Evolutionary conservation across 2,329 filamentous ascomycete species (phyloP).

Genomic region (Hypoxylon sp.): DNA sequence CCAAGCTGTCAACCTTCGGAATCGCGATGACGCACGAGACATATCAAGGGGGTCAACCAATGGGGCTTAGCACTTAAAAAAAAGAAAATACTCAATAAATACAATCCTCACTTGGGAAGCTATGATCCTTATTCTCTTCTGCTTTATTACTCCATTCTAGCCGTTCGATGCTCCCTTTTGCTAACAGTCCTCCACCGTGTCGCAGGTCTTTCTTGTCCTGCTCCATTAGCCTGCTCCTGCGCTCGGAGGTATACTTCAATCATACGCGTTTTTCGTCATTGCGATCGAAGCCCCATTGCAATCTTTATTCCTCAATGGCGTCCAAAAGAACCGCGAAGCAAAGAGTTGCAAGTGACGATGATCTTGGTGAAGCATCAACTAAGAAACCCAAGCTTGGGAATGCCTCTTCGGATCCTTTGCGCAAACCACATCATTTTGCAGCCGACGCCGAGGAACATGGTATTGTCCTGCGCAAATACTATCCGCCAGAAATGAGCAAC

Average conservation of each 20-base stretch:
- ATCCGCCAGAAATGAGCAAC: constrained; percentile 89
- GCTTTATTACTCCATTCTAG: not conserved
- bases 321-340: constrained; percentile 50
- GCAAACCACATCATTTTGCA: constrained; percentile 63
- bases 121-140: not conserved
- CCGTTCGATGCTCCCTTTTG: not conserved
- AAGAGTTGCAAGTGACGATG: constrained; percentile 43
- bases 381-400: constrained; percentile 52
- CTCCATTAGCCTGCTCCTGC: not conserved
- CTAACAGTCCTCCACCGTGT: not conserved
- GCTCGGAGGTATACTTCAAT: not conserved
- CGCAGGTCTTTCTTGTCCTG: not conserved
- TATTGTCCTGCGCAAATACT: constrained; percentile 81
- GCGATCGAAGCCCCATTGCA: not conserved
- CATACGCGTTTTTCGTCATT: not conserved
- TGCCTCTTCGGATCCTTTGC: constrained; percentile 54
- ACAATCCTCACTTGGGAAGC: not conserved
- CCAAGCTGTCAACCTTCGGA: constrained; percentile 34
- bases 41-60: constrained; percentile 28
- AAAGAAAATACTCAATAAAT: constrained; percentile 9
- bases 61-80: constrained; percentile 2
- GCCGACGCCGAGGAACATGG: constrained; percentile 67
- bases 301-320: constrained; percentile 47
- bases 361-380: constrained; percentile 42
- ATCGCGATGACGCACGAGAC: constrained; percentile 48